Base-by-base conservation (phyloP, 768 basidiomycete genomes). In the Baorangia bicolor region DNA sequence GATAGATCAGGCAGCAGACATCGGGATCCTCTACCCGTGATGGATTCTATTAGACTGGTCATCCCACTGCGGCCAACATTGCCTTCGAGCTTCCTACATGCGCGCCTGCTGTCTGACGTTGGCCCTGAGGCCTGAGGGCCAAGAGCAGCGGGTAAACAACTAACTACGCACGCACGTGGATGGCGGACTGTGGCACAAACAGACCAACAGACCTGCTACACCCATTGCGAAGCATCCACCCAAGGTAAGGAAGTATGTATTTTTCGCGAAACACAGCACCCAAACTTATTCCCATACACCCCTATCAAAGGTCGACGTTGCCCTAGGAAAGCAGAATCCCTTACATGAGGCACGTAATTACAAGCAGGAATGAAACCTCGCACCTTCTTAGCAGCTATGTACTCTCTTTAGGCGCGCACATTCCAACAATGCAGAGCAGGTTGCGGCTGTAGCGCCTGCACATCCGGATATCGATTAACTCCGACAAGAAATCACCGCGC, bases 401-500 rank as follows among this genome's bases (percentile, higher is more conserved):
- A 21, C n/a, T 27, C 20, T 41, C 13, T 53, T 57, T 30, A 53
- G 27, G 18, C 56, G 40, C 6, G 5, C 14, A 7, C 25, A 3
- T 16, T 6, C 38, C 20, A 40, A 40, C n/a, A 33, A 44, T 9
- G 13, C 10, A 46, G 37, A 48, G 23, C 14, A 14, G 14, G 5
- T 6, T 12, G 31, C 6, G 18, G 31, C 9, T 23, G 37, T 11
- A 23, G 31, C 14, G 13, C 23, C 8, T 30, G 23, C 5, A 20
- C 28, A 40, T 8, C 14, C 49, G 16, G 49, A 56, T 21, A 40
- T 56, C n/a, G 44, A 27, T 28, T 37, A 40, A 21, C 55, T 56
- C 16, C 43, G n/a, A 16, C 49, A 9, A 28, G 49, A 51, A 20
- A 18, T 56, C 9, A 7, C 33, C 5, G 25, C 30, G 1, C 55